Percentiles rank a stretch among this genome's conserved stretches.
These are phyloP conservation scores for Polyporus tsugae DNA, from an alignment of 1,284 basidiomycete species.

Conservation along the genomic window DNA sequence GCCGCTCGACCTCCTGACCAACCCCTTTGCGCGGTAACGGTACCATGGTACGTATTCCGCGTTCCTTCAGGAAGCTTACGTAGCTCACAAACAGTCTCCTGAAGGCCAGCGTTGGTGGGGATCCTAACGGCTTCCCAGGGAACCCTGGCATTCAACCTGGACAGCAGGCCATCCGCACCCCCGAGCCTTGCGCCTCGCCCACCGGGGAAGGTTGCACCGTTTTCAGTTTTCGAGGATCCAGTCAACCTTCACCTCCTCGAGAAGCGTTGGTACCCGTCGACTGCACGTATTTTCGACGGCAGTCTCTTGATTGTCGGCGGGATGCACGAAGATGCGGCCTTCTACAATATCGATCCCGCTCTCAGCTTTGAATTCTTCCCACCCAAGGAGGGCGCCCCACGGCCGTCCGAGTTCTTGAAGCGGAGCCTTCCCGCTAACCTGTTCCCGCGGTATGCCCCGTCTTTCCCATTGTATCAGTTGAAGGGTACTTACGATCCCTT, in stretches of 20 bases:
- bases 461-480: neutral
- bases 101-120: conserved; percentile 51
- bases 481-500: neutral
- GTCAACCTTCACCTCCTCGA: conserved; percentile 42
- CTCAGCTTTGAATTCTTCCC: conserved; percentile 65
- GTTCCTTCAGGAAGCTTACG: neutral
- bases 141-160: conserved; percentile 40
- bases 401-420: conserved; percentile 54
- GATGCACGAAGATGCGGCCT: conserved; percentile 43
- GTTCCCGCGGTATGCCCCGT: conserved; percentile 33
- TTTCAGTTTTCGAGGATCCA: conserved; percentile 51
- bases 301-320: conserved; percentile 51
- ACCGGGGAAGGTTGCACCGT: no score
- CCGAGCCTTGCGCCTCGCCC: conserved; percentile 45
- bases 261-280: conserved; percentile 53
- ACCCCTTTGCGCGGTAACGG: conserved; percentile 48
- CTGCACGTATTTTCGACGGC: conserved; percentile 51
- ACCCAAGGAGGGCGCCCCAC: conserved; percentile 53
- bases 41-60: conserved; percentile 46
- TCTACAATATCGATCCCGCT: conserved; percentile 51
- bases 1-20: conserved; percentile 15
- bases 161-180: conserved; percentile 43
- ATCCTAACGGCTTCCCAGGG: conserved; percentile 50
- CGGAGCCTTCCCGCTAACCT: conserved; percentile 33
- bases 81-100: conserved; percentile 20